Evolutionary conservation across 225 moss, liverwort and hornwort genomes (phyloP), one percentile per base, ranked within the genome.

Genomic region (Pseudoscleropodium purum): DNA sequence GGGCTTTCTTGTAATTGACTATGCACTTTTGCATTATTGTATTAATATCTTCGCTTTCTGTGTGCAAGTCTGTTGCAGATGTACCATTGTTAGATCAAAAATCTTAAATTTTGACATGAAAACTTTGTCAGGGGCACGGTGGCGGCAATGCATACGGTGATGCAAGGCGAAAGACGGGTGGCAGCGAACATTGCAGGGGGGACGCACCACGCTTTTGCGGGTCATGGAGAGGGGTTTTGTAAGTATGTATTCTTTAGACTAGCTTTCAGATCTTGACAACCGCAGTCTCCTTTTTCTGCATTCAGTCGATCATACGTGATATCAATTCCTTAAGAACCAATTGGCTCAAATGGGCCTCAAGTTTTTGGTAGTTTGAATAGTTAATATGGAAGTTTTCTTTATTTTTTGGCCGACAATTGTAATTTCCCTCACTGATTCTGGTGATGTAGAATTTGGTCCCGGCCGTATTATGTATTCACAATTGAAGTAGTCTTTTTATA

Each of bases 161-260:
- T 98, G 96, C 91, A 95, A 91, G 96, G 95, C 85, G 86, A 92
- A 63, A 69, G 92, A 80, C 94, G 78, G 87, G 95, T 86, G 76
- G 95, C 96, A 84, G 95, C 94, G 21, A 98, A 98, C 90, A 94
- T 98, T 85, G 98, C 96, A 85, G 96, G 98, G 82, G 96, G 98
- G 75, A 98, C 97, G 60, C 97, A 98, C 88, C 97, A 97, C 91
- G 96, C 98, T 89, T 98, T 97, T 87, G 89, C 91, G 47, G 93
- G 91, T 76, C 95, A 98, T 59, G 97, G 97, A 54, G 98, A 98
- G 95, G 97, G 96, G 88, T 98, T 97, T 87, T 98, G 98, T 98
- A 95, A 87, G 91, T 87, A 87, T 75, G 86, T 92, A 86, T 67
- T 87, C 88, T 89, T 51, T 66, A 47, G 24, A 82, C 78, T 87